A percentile compares a stretch with the other conserved stretches of the same genome.
These are phyloP conservation scores for Kernera saxatilis DNA, from an alignment of 345 rosid genomes.

Conservation along the genomic window DNA sequence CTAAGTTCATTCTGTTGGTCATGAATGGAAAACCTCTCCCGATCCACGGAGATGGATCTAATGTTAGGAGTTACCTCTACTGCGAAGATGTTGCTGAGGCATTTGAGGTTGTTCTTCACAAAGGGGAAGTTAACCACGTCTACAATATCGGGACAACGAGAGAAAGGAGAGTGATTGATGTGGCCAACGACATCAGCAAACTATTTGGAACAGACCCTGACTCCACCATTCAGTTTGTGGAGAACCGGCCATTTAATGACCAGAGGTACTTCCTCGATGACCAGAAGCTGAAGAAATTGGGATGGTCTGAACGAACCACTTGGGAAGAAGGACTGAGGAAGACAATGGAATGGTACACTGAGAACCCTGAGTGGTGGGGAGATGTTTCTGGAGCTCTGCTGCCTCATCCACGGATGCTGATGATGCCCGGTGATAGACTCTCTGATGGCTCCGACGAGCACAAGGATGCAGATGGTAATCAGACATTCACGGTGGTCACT, in stretches of 20 bases:
- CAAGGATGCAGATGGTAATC: constrained; percentile 40
- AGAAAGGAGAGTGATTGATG: constrained; percentile 90
- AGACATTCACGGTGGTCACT: constrained; percentile 58
- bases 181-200: constrained; percentile 69
- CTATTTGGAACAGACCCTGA: constrained; percentile 64
- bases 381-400: constrained; percentile 86
- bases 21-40: constrained; percentile 57
- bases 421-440: constrained; percentile 87
- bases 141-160: constrained; percentile 80
- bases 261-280: constrained; percentile 96
- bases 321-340: constrained; percentile 86
- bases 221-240: constrained; percentile 64
- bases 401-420: constrained; percentile 74
- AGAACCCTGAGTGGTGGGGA: constrained; percentile 95
- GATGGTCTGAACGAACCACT: constrained; percentile 71
- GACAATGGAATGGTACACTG: constrained; percentile 77
- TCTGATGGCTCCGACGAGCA: constrained; percentile 60
- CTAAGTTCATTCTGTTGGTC: constrained; percentile 77
- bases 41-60: constrained; percentile 86
- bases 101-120: constrained; percentile 81
- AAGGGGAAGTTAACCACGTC: constrained; percentile 87
- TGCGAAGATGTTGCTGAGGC: constrained; percentile 98
- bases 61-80: constrained; percentile 78
- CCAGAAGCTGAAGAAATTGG: constrained; percentile 69
- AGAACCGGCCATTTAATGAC: constrained; percentile 84